Evolutionary conservation across 352 stramenopile species (phyloP).

Genomic region (Pythium monospermum): DNA sequence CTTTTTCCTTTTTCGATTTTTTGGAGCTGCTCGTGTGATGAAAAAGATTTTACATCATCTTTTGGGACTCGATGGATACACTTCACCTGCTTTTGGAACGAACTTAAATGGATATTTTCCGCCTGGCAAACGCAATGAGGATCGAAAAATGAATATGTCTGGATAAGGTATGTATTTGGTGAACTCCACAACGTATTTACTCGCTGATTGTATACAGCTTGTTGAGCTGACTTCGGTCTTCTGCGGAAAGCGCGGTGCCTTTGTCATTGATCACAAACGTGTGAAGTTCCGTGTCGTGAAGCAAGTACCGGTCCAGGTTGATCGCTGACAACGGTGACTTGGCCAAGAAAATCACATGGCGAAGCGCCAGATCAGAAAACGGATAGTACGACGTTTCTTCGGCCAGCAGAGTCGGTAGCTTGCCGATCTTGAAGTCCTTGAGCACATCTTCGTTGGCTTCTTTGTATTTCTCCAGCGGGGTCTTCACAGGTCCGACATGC

Average conservation of each 20-base stretch:
- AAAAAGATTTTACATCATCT: conserved; percentile 2
- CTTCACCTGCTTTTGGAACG: conserved; percentile 10
- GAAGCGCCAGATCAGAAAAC: conserved; percentile 44
- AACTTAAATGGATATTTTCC: neutral
- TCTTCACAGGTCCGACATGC: conserved; percentile 64
- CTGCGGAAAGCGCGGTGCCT: conserved; percentile 21
- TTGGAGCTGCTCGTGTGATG: neutral
- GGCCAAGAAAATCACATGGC: conserved; percentile 59
- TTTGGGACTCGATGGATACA: neutral
- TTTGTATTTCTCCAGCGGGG: conserved; percentile 61
- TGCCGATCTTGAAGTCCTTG: conserved; percentile 53
- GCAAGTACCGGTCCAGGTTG: conserved; percentile 40
- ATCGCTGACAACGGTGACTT: conserved; percentile 36
- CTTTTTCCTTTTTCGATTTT: neutral
- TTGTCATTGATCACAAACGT: conserved; percentile 51
- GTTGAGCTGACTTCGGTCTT: conserved; percentile 31
- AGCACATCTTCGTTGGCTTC: conserved; percentile 56
- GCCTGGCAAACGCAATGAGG: too few relatives aligned
- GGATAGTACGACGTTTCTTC: conserved; percentile 65
- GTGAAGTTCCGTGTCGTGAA: conserved; percentile 40
- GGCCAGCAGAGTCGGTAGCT: conserved; percentile 52
- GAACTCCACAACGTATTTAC: neutral
- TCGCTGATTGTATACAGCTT: conserved; percentile 20
- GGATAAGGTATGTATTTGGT: neutral
- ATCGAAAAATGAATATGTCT: neutral